Evolutionary conservation across 2,329 filamentous ascomycete genomes (phyloP), one percentile per base, ranked within the genome.

Genomic region (Ceratocystis alfenasii): DNA sequence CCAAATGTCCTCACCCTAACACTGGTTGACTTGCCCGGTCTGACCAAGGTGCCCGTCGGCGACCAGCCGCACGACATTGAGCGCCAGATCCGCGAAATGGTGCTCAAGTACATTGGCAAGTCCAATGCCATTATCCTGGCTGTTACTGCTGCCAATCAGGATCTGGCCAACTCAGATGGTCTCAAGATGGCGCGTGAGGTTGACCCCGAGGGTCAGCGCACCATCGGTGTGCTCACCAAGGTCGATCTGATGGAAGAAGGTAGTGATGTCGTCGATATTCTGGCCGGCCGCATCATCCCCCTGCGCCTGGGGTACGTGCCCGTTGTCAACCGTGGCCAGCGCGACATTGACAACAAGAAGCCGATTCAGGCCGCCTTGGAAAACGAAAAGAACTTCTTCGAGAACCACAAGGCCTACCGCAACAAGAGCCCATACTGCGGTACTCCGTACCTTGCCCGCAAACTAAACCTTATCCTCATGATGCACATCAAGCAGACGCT

Each of bases 401-500:
- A 99, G 73, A 93, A 93, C 76, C 94, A 99, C 83, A 95, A 95
- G 79, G 93, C 94, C 44, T 99, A 99, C 78, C 85, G 92, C 68
- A 99, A 97, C 79, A 99, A 99, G 85, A 92, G 90, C 74, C 89
- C 92, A 5, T 99, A 99, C 81, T 99, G 94, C 76, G 94, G 94
- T 75, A 99, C 94, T 2, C 94, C 94, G 3, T 99, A 99, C 74
- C 81, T 99, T 68, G 94, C 94, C 3, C 87, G 93, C 71, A 99
- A 99, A 78, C 84, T 99, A 68, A 99, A 99, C 78, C 81, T 99
- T 72, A 97, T 99, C 74, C 83, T 99, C 71, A 97, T 99, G 93
- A 99, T 99, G 94, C 94, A 99, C 80, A 99, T 99, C 81, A 99
- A 99, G 79, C 93, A 99, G 79, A 99, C 94, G 1, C 83, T 99